A percentile compares a stretch with the other conserved stretches of the same genome.
Evolutionary conservation across 2,329 filamentous ascomycete species (phyloP).

Genomic region (Curvularia sp.): DNA sequence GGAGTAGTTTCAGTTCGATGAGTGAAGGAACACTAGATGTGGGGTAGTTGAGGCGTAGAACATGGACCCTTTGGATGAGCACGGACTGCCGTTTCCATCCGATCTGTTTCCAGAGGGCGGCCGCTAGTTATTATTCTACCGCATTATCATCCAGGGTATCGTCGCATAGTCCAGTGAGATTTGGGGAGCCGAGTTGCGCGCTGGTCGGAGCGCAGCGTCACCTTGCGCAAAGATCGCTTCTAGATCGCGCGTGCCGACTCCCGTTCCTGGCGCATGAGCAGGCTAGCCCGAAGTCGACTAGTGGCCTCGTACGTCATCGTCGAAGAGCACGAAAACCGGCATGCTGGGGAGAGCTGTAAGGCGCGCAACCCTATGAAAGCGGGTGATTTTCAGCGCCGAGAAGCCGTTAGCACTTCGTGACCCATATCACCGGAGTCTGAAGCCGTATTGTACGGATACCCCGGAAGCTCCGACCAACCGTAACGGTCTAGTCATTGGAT

Average conservation of each 20-base stretch:
- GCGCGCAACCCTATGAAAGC: conserved; percentile 2
- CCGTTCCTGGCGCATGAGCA: conserved; percentile 11
- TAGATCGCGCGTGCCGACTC: conserved; percentile 13
- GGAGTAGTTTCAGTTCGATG: neutral
- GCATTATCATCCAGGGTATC: neutral
- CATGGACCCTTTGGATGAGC: neutral
- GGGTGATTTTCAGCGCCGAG: neutral
- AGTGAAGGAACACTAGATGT: neutral
- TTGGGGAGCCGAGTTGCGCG: neutral
- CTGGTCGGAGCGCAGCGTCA: neutral
- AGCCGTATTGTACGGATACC: conserved; percentile 20
- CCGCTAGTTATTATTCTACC: neutral
- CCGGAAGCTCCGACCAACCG: conserved; percentile 26
- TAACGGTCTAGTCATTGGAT: conserved; percentile 10
- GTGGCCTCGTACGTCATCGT: conserved; percentile 12
- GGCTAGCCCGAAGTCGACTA: conserved; percentile 12
- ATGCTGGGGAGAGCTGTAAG: neutral
- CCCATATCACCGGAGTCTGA: conserved; percentile 1
- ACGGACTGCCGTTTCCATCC: neutral
- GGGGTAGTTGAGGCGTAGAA: neutral
- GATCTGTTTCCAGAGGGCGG: neutral
- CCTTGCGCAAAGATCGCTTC: conserved; percentile 12
- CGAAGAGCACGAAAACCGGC: conserved; percentile 14
- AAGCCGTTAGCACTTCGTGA: neutral
- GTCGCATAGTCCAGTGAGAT: conserved; percentile 6